Conservation (phyloP, 2,329 filamentous ascomycete genomes). For the Fusarium tuaranense region DNA sequence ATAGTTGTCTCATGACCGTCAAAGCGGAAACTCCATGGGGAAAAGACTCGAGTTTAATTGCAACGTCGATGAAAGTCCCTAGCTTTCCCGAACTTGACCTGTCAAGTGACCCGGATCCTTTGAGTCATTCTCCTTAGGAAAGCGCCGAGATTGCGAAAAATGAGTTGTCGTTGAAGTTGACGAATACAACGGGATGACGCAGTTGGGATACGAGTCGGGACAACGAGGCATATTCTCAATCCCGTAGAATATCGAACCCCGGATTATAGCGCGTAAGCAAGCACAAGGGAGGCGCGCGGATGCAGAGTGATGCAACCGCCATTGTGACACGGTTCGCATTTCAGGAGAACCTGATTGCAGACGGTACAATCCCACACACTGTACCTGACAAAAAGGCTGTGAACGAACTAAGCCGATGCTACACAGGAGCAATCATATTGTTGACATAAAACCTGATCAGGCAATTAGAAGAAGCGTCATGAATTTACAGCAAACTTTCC, state of each 20-base stretch:
- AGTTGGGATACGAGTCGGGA: constrained; percentile 12
- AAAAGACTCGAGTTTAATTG: constrained; percentile 2
- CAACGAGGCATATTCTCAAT: constrained; percentile 28
- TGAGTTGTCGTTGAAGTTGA: constrained; percentile 19
- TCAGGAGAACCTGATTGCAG: constrained; percentile 11
- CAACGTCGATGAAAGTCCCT: constrained; percentile 8
- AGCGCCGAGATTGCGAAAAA: constrained; percentile 23
- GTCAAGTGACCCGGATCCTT: constrained; percentile 29
- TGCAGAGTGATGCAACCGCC: constrained; percentile 16
- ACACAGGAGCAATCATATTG: not conserved
- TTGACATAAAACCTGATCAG: not conserved
- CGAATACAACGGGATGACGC: constrained; percentile 18
- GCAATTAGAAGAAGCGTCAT: not conserved
- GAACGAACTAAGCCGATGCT: constrained; percentile 3
- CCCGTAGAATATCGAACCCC: constrained; percentile 31
- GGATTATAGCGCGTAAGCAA: constrained; percentile 30
- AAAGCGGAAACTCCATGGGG: not conserved
- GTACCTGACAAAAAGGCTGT: not conserved
- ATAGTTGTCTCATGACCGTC: constrained; percentile 7
- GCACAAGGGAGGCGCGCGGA: constrained; percentile 22
- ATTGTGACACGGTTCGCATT: constrained; percentile 28
- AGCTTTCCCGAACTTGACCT: constrained; percentile 6
- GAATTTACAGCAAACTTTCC: constrained; percentile 1
- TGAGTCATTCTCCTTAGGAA: constrained; percentile 13
- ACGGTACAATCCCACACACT: not conserved